Evolutionary conservation across 768 basidiomycete genomes (phyloP).

Genomic region (Tylopilus balloui): DNA sequence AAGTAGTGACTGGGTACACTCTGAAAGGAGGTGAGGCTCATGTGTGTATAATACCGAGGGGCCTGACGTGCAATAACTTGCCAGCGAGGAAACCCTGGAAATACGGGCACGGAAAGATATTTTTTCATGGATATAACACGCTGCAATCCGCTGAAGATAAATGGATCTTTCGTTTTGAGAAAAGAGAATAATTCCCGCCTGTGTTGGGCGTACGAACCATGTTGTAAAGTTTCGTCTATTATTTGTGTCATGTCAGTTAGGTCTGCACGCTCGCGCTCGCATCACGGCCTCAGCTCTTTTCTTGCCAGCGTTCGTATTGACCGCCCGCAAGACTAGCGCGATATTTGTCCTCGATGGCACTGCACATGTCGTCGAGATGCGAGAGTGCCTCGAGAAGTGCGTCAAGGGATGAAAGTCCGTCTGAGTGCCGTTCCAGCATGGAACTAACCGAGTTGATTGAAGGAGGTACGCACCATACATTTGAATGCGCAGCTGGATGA

Average conservation of each 20-base stretch:
- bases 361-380: slow-evolving; percentile 75
- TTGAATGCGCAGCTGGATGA: slow-evolving; percentile 96
- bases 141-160: slow-evolving; percentile 25
- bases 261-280: neutral
- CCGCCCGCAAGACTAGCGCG: slow-evolving; percentile 50
- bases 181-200: neutral
- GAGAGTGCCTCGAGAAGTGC: slow-evolving; percentile 73
- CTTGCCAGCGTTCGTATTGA: slow-evolving; percentile 63
- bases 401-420: slow-evolving; percentile 79
- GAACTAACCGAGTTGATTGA: neutral
- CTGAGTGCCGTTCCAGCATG: slow-evolving; percentile 37
- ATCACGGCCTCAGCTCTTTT: slow-evolving; percentile 46
- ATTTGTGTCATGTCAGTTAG: neutral
- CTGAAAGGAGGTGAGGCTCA: slow-evolving; percentile 17
- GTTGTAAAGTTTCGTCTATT: neutral
- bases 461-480: slow-evolving; percentile 81
- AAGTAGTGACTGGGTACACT: slow-evolving; percentile 12
- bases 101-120: slow-evolving; percentile 27
- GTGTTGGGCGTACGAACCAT: neutral
- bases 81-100: slow-evolving; percentile 26
- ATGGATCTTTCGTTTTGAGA: slow-evolving; percentile 24
- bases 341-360: slow-evolving; percentile 67
- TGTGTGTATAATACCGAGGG: neutral
- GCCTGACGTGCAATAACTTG: slow-evolving; percentile 5
- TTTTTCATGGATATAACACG: slow-evolving; percentile 16